phyloP scores from a whole-genome alignment of 2,329 filamentous ascomycete species.

The Fusarium brevicatenulatum region DNA sequence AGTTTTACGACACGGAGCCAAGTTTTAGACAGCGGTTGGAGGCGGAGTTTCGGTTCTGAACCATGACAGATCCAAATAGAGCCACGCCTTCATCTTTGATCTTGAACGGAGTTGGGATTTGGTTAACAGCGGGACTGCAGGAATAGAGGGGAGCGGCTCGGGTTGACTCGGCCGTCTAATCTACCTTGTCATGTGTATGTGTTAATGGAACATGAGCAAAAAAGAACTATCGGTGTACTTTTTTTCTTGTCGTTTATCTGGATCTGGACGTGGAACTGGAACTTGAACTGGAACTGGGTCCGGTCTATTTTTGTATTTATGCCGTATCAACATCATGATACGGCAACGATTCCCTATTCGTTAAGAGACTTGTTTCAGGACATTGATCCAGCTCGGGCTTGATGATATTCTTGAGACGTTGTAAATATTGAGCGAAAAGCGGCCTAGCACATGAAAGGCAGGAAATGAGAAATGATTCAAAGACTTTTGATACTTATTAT shows the following conservation, averaged over 20 bases:
- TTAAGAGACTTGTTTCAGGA: constrained; percentile 31
- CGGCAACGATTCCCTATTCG: constrained; percentile 41
- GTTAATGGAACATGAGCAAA: constrained; percentile 47
- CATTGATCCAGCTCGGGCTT: constrained; percentile 5
- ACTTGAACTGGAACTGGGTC: not conserved
- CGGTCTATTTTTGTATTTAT: constrained; percentile 43
- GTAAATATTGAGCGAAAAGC: not conserved
- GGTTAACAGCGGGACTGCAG: constrained; percentile 21
- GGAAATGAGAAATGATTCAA: not conserved
- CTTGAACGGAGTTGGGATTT: constrained; percentile 30
- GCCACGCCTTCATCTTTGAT: constrained; percentile 18
- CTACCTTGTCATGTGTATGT: constrained; percentile 42
- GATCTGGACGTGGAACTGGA: not conserved
- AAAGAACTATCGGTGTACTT: constrained; percentile 40
- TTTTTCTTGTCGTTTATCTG: constrained; percentile 26
- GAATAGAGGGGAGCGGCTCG: constrained; percentile 11
- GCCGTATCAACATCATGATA: constrained; percentile 42
- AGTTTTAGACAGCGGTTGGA: constrained; percentile 21
- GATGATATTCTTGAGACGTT: not conserved
- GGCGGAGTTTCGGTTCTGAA: constrained; percentile 17
- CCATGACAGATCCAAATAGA: not conserved
- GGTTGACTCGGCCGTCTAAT: constrained; percentile 19
- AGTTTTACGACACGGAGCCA: constrained; percentile 35
- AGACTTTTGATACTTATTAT: constrained; percentile 5
- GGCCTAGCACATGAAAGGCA: constrained; percentile 1